Evolutionary conservation across 2,329 filamentous ascomycete species (phyloP).

Genomic region (Diaporthe vexans): DNA sequence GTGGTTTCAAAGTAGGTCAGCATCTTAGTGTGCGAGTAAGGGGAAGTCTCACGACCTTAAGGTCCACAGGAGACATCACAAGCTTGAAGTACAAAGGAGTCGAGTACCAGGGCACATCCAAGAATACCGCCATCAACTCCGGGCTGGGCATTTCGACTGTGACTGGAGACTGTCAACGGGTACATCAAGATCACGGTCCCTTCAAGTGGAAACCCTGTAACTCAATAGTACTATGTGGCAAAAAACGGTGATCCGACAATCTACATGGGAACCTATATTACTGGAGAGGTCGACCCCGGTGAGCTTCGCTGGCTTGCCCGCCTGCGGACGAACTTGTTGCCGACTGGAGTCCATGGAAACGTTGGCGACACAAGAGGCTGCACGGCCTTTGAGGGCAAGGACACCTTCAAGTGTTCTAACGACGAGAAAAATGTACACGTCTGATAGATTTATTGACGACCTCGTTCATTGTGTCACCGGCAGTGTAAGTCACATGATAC

Average conservation of each 20-base stretch:
- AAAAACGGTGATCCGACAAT: conserved; percentile 72
- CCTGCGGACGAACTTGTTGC: conserved; percentile 64
- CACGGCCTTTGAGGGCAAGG: conserved; percentile 69
- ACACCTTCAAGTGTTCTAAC: conserved; percentile 68
- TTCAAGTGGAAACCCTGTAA: conserved; percentile 70
- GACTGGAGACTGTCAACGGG: conserved; percentile 51
- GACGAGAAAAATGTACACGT: conserved; percentile 80
- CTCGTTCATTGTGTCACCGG: conserved; percentile 73
- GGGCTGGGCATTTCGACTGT: conserved; percentile 72
- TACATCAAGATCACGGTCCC: conserved; percentile 72
- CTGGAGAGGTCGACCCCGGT: conserved; percentile 66
- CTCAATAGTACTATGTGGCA: conserved; percentile 76
- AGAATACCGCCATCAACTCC: conserved; percentile 69
- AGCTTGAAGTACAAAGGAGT: conserved; percentile 72
- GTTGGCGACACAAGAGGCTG: conserved; percentile 68
- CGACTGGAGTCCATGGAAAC: conserved; percentile 54
- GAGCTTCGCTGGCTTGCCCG: conserved; percentile 77
- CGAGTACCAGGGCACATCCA: conserved; percentile 68
- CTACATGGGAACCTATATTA: conserved; percentile 74
- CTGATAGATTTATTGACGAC: conserved; percentile 78
- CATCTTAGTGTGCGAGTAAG: not conserved
- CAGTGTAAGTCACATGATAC: conserved; percentile 46
- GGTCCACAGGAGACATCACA: conserved; percentile 71
- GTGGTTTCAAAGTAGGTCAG: conserved; percentile 2
- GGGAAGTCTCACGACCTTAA: not conserved